Percentiles rank a stretch among this genome's conserved stretches.
Conservation (phyloP, 441 rosid genomes). For the Arabidopsis lyrata region DNA sequence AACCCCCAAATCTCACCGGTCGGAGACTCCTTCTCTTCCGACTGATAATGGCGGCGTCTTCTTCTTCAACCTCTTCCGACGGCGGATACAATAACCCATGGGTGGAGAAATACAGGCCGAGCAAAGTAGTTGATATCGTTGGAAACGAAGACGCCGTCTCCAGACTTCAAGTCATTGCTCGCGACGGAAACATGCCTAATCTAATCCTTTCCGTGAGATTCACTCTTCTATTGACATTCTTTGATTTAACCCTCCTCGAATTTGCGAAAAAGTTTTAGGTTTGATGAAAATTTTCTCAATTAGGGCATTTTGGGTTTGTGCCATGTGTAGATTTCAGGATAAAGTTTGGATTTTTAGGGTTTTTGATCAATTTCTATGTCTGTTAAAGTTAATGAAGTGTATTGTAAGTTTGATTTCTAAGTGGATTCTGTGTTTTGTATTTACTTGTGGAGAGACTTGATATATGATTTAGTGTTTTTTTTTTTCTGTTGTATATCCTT, state of each 20-base stretch:
- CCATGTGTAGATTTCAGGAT: slow-evolving; percentile 22
- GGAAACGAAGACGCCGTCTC: slow-evolving; percentile 93
- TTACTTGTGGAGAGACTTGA: slow-evolving; percentile 10
- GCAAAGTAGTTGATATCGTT: slow-evolving; percentile 77
- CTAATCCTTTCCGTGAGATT: slow-evolving; percentile 72
- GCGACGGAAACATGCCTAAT: slow-evolving; percentile 95
- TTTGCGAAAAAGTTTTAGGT: too few relatives aligned
- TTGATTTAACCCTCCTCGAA: background rate
- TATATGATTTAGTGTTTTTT: background rate
- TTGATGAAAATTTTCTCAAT: too few relatives aligned
- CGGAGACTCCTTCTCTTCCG: slow-evolving; percentile 14
- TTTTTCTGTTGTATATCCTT: slow-evolving; percentile 26
- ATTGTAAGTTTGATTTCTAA: background rate
- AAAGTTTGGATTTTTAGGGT: slow-evolving; percentile 22
- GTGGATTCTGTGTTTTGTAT: background rate
- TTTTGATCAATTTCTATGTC: slow-evolving; percentile 3
- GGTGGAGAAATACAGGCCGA: slow-evolving; percentile 96
- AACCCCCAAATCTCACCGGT: slow-evolving; percentile 35
- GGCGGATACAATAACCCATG: slow-evolving; percentile 78
- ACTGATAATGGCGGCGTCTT: slow-evolving; percentile 46
- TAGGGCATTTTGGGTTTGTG: slow-evolving; percentile 13
- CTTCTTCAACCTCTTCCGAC: slow-evolving; percentile 54
- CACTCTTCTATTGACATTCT: background rate
- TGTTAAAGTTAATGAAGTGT: background rate
- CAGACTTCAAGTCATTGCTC: slow-evolving; percentile 93